These are phyloP conservation scores for Orbilia ellipsospora DNA, from an alignment of 2,329 filamentous ascomycete genomes.

Conservation along the genomic window DNA sequence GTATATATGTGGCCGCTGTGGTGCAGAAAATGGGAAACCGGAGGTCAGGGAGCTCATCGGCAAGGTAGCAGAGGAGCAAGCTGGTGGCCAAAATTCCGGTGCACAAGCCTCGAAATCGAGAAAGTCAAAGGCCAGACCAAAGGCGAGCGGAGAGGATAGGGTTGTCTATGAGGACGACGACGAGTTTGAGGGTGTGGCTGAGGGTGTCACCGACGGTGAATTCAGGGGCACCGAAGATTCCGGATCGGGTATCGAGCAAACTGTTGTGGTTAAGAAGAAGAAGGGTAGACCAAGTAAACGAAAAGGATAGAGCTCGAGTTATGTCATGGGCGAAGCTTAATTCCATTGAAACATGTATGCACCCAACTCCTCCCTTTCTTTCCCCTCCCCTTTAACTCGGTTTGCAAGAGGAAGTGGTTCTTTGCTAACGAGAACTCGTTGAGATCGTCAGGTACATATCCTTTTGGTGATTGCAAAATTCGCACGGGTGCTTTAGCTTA, in stretches of 20 bases:
- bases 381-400: conserved; percentile 15
- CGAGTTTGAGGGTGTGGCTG: conserved; percentile 19
- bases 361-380: conserved; percentile 2
- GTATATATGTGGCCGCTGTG: conserved; percentile 91
- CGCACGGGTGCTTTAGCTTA: neutral
- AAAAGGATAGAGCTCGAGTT: conserved; percentile 32
- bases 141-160: conserved; percentile 31
- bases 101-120: conserved; percentile 23
- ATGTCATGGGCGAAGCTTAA: conserved; percentile 19
- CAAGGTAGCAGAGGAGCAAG: conserved; percentile 66
- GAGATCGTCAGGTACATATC: conserved; percentile 53
- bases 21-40: conserved; percentile 81
- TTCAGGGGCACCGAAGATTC: conserved; percentile 41
- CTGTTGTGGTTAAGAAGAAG: conserved; percentile 54
- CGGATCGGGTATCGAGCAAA: conserved; percentile 38
- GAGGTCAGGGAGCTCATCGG: conserved; percentile 78
- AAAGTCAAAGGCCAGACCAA: conserved; percentile 49
- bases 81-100: conserved; percentile 23
- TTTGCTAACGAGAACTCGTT: conserved; percentile 21
- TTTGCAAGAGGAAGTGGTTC: neutral
- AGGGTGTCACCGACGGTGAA: conserved; percentile 30
- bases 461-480: neutral
- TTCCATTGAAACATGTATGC: conserved; percentile 42
- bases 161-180: conserved; percentile 46
- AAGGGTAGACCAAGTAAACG: conserved; percentile 36